Percentiles rank a stretch among this genome's conserved stretches.
phyloP scores from a whole-genome alignment of 2,329 filamentous ascomycete genomes.

The Huntiella abstrusa region DNA sequence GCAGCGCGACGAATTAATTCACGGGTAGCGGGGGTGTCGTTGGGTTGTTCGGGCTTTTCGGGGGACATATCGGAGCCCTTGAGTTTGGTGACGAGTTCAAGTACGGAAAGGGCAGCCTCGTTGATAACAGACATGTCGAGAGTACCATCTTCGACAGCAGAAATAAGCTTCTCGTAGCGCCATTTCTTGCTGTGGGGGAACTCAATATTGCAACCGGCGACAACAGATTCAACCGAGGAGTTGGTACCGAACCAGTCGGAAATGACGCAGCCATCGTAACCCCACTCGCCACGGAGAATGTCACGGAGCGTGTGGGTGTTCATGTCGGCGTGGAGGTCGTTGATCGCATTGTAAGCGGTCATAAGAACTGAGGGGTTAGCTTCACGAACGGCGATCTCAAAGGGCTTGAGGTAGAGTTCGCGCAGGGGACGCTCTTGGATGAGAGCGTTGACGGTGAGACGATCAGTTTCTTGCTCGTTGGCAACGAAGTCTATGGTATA shows the following conservation, averaged over 20 bases:
- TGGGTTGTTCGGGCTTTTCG: constrained; percentile 37
- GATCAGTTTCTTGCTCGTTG: constrained; percentile 56
- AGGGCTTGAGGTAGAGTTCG: constrained; percentile 56
- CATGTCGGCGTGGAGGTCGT: constrained; percentile 42
- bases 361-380: constrained; percentile 52
- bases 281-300: constrained; percentile 42
- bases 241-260: constrained; percentile 42
- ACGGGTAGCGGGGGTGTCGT: constrained; percentile 38
- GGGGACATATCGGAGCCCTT: constrained; percentile 38
- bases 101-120: constrained; percentile 37
- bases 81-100: constrained; percentile 40
- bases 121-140: constrained; percentile 33
- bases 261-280: constrained; percentile 41
- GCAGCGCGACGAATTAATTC: constrained; percentile 41
- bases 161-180: constrained; percentile 37
- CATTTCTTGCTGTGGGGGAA: constrained; percentile 38
- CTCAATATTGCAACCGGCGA: constrained; percentile 37
- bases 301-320: constrained; percentile 34
- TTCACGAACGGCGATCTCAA: constrained; percentile 52
- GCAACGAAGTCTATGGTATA: constrained; percentile 37
- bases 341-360: constrained; percentile 49
- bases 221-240: constrained; percentile 34
- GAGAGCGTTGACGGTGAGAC: constrained; percentile 43
- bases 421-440: constrained; percentile 46
- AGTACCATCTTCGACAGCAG: constrained; percentile 29